phyloP scores from a whole-genome alignment of 2,329 filamentous ascomycete species.

The Macroventuria anomochaeta region DNA sequence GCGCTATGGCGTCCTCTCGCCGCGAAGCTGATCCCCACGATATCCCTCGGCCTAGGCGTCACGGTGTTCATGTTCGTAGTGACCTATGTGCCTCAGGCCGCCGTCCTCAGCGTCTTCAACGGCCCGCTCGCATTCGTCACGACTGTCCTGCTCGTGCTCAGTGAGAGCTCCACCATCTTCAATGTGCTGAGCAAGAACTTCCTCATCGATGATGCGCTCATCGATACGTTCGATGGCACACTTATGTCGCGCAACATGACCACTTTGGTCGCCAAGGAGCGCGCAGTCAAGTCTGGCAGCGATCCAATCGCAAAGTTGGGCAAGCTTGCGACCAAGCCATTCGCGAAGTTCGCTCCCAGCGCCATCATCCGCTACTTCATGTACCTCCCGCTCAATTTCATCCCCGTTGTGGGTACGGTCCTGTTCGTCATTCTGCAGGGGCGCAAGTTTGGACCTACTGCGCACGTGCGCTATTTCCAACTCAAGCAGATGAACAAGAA shows the following conservation, averaged over 20 bases:
- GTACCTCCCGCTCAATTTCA: slow-evolving; percentile 90
- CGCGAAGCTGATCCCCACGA: slow-evolving; percentile 64
- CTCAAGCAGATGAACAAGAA: slow-evolving; percentile 79
- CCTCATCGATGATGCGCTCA: slow-evolving; percentile 78
- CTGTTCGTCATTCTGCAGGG: slow-evolving; percentile 79
- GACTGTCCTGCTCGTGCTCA: slow-evolving; percentile 69
- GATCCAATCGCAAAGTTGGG: slow-evolving; percentile 64
- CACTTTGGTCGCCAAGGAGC: slow-evolving; percentile 73
- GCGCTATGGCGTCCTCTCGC: slow-evolving; percentile 66
- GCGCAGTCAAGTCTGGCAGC: slow-evolving; percentile 68
- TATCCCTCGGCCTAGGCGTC: slow-evolving; percentile 74
- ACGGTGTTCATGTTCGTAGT: slow-evolving; percentile 84
- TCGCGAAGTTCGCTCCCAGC: slow-evolving; percentile 59
- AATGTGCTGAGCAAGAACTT: slow-evolving; percentile 70
- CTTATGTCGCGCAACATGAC: slow-evolving; percentile 62
- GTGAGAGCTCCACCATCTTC: slow-evolving; percentile 58
- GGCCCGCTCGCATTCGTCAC: slow-evolving; percentile 80
- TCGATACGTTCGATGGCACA: slow-evolving; percentile 86
- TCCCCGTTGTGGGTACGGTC: slow-evolving; percentile 84
- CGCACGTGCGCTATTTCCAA: slow-evolving; percentile 79
- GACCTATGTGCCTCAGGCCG: slow-evolving; percentile 84
- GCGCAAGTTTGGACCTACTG: slow-evolving; percentile 59
- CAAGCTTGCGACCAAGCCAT: slow-evolving; percentile 62
- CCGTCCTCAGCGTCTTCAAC: slow-evolving; percentile 81
- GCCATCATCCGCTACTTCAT: slow-evolving; percentile 79